Evolutionary conservation across 2,329 filamentous ascomycete genomes (phyloP).

Genomic region (Penicillium sp.): DNA sequence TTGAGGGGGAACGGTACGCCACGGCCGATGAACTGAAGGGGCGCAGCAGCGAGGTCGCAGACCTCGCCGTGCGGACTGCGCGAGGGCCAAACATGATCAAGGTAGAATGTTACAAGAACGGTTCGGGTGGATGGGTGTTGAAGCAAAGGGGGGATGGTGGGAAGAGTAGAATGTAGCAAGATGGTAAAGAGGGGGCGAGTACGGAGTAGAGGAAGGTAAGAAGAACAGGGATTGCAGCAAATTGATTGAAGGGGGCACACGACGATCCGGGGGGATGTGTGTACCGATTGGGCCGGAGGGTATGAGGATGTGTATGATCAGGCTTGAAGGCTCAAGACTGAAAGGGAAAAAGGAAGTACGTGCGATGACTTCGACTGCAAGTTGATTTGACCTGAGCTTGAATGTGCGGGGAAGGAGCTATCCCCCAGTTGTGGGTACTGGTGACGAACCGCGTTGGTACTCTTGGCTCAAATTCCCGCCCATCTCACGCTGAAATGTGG

Average conservation of each 20-base stretch:
- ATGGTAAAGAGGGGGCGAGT: constrained; percentile 6
- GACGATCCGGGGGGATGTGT: constrained; percentile 7
- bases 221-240: constrained; percentile 2
- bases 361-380: background rate
- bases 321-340: background rate
- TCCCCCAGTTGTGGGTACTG: constrained; percentile 4
- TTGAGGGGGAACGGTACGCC: constrained; percentile 64
- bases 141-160: constrained; percentile 5
- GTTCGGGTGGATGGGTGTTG: constrained; percentile 10
- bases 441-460: constrained; percentile 3
- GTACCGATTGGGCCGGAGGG: constrained; percentile 2
- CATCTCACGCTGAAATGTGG: background rate
- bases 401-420: constrained; percentile 17
- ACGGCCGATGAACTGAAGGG: constrained; percentile 60
- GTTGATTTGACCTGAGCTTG: constrained; percentile 10
- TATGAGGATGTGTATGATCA: background rate
- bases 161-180: constrained; percentile 4
- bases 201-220: background rate
- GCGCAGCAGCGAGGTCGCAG: constrained; percentile 53
- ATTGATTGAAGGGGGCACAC: constrained; percentile 8
- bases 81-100: constrained; percentile 47
- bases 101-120: background rate
- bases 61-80: constrained; percentile 53
- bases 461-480: background rate
- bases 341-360: background rate